Percentiles rank a stretch among this genome's conserved stretches.
Conservation (phyloP, 495 filamentous ascomycete genomes). For the Trichocladium uniseriatum region DNA sequence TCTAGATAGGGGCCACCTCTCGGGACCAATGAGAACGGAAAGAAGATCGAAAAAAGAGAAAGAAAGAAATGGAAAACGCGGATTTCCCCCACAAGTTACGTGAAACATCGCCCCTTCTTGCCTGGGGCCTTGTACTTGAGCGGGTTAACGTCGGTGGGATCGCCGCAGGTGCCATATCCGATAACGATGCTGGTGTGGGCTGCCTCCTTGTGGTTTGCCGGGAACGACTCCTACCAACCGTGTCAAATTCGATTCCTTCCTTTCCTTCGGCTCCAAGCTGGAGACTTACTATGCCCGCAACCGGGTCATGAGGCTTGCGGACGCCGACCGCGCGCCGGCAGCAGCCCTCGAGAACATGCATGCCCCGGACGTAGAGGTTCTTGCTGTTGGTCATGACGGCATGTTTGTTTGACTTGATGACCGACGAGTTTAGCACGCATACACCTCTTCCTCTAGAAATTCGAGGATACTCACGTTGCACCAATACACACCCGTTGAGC, state of each 20-base stretch:
- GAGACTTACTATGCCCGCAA: too few species aligned
- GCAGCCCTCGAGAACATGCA: neutral
- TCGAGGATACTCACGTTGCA: slow-evolving; percentile 4
- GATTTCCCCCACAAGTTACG: too few species aligned
- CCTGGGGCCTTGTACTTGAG: neutral
- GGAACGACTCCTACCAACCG: neutral
- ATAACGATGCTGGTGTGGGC: neutral
- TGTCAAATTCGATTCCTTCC: too few species aligned
- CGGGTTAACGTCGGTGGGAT: neutral
- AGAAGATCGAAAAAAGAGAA: too few species aligned
- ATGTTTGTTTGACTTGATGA: too few species aligned
- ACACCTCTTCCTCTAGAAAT: too few species aligned
- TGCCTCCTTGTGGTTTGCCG: neutral
- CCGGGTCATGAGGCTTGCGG: too few species aligned
- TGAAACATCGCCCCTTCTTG: neutral
- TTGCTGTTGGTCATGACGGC: neutral
- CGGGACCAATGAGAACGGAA: too few species aligned
- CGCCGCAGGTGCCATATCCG: neutral
- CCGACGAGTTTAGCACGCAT: too few species aligned
- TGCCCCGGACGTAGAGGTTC: neutral
- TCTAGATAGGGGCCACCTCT: too few species aligned
- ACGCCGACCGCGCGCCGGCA: neutral
- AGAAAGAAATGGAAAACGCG: too few species aligned
- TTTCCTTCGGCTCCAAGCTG: too few species aligned
- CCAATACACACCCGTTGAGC: neutral